phyloP scores from a whole-genome alignment of 495 filamentous ascomycete genomes.

The Oidiodendron maius region DNA sequence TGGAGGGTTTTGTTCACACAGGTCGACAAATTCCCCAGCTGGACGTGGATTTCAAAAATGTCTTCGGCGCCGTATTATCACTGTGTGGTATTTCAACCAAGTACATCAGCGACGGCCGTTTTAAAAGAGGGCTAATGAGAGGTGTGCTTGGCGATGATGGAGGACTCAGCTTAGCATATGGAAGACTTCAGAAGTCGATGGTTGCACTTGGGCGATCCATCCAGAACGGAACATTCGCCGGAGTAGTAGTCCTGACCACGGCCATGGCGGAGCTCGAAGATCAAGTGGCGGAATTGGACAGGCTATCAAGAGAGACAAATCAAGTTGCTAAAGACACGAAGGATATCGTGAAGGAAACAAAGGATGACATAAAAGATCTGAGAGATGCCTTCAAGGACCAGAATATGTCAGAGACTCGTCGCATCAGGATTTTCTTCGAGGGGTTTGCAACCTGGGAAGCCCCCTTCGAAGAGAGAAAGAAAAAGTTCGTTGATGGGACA shows the following conservation, averaged over 20 bases:
- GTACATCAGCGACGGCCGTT: background rate
- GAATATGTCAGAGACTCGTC: background rate
- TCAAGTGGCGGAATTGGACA: background rate
- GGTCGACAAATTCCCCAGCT: background rate
- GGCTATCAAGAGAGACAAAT: background rate
- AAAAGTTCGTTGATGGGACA: constrained; percentile 10
- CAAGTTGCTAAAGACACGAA: background rate
- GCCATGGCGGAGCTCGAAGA: background rate
- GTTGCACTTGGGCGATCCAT: background rate
- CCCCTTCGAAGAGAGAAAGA: constrained; percentile 4
- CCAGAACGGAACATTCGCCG: background rate
- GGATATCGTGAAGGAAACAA: no score
- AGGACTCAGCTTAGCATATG: background rate
- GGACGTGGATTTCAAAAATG: background rate
- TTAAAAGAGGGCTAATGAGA: background rate
- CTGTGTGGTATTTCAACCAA: background rate
- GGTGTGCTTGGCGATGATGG: background rate
- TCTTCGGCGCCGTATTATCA: background rate
- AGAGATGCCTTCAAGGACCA: background rate
- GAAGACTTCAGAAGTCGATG: background rate
- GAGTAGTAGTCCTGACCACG: background rate
- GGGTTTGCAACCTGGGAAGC: background rate
- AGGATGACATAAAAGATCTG: no score
- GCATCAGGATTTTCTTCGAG: background rate
- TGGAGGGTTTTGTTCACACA: background rate